Evolutionary conservation across 164 flowering plant species (phyloP).

Genomic region (Magnolia officinalis): DNA sequence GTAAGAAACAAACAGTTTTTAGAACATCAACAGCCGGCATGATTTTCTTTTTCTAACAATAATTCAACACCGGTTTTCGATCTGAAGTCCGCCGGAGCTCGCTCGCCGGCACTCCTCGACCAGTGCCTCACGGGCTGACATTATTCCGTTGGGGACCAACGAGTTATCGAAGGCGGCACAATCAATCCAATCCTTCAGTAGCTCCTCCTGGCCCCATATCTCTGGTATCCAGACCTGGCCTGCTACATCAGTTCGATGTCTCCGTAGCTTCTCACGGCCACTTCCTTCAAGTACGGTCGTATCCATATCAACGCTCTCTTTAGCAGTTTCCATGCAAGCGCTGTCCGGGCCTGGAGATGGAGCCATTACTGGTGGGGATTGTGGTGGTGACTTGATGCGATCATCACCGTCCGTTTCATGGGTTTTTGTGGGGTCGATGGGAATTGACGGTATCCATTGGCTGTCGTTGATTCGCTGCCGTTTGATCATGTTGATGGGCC

Average conservation of each 20-base stretch:
- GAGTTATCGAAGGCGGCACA: constrained; percentile 41
- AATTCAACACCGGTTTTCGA: constrained; percentile 31
- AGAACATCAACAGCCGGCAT: neutral
- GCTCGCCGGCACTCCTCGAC: constrained; percentile 37
- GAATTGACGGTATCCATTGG: neutral
- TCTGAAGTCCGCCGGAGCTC: constrained; percentile 21
- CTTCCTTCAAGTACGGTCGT: neutral
- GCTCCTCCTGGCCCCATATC: constrained; percentile 59
- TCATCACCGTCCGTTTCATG: neutral
- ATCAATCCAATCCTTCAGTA: constrained; percentile 62
- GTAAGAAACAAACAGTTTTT: neutral
- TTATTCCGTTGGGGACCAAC: constrained; percentile 39
- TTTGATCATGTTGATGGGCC: constrained; percentile 2
- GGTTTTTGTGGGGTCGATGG: neutral
- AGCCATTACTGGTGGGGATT: neutral
- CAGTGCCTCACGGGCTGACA: constrained; percentile 50
- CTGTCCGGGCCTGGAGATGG: neutral
- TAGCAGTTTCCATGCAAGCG: neutral
- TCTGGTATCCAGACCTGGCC: constrained; percentile 60
- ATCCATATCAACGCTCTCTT: neutral
- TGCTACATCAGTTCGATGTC: constrained; percentile 44
- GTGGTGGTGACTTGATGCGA: neutral
- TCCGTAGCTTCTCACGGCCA: constrained; percentile 48
- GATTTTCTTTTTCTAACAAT: neutral
- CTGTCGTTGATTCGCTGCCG: neutral